These are phyloP conservation scores for Fusarium napiforme DNA, from an alignment of 2,329 filamentous ascomycete species.

Conservation along the genomic window DNA sequence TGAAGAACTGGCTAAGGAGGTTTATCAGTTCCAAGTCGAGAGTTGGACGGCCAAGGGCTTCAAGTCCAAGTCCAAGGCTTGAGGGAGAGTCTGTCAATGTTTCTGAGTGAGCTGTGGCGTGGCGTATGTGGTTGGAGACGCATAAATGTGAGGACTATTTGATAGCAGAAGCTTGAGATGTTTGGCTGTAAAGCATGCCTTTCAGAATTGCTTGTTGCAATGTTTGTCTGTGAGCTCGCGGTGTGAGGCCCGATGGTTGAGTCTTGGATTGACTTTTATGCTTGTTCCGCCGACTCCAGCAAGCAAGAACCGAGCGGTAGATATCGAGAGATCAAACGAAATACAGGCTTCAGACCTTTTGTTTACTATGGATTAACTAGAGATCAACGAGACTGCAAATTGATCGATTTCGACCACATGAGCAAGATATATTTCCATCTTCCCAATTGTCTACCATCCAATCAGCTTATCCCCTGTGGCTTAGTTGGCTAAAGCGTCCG, in stretches of 20 bases:
- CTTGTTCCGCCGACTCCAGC: neutral
- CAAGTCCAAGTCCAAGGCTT: constrained; percentile 12
- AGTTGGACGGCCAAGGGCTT: constrained; percentile 29
- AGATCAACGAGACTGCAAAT: neutral
- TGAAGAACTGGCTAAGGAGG: constrained; percentile 43
- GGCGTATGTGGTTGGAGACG: neutral
- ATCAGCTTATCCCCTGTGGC: constrained; percentile 39
- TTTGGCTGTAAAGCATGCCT: no score
- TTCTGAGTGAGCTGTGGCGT: neutral
- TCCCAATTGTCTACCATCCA: neutral
- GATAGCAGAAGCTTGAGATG: neutral
- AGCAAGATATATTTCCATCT: fast-evolving
- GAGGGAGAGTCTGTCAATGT: neutral
- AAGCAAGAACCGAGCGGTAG: neutral
- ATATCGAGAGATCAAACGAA: neutral
- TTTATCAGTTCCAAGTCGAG: constrained; percentile 46
- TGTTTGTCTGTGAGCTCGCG: neutral
- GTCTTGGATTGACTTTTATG: neutral
- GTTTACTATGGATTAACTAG: neutral
- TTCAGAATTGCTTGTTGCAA: neutral
- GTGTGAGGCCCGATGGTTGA: neutral
- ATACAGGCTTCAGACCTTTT: neutral
- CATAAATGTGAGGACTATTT: fast-evolving
- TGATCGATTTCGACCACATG: fast-evolving
- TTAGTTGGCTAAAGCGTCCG: constrained; percentile 44